Base-by-base conservation (phyloP, 73 alveolate genomes). In the Paramecium sexaurelia region DNA sequence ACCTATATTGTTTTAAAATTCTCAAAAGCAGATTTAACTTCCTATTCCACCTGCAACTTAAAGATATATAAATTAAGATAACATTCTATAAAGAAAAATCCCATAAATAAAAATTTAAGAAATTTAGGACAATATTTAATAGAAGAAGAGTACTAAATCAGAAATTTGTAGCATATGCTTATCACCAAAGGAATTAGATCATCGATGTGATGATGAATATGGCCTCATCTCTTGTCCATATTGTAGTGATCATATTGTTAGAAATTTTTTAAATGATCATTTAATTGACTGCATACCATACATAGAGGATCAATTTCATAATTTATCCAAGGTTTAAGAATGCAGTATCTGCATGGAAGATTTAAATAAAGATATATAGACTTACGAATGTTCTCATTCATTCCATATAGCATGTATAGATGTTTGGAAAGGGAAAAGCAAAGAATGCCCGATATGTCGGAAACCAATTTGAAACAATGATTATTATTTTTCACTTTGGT, bases 121-220 rank as follows among this genome's bases (percentile, higher is more conserved):
- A 51, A 17, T 2, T 15, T 51, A 5, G 10, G 41, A 35, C 2
- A 35, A 35, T 35, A 4, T 35, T 35, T 51, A 17, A 5, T 51
- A 4, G 6, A 51, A 51, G 29, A 51, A 51, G 22, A 51, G 33
- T 13, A 10, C 15, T 5, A 51, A 26, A 0, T 39, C 11, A 35
- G 57, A 73, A 4, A 17, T 35, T 33, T 73, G 87, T 17, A 73
- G 87, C 5, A 1, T 5, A 10, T 73, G 87, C 22, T 20, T 33
- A 0, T 24, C 0, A 73, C 57, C 66, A n/a, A 73, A 73, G 0
- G 36, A 20, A 11, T 15, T 45, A 10, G 43, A 73, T 73, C 87
- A 73, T 39, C 7, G 35, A 10, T 73, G 87, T 35, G 19, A 73
- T 33, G 57, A 73, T 36, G 87, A 73, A 73, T 73, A 36, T 73